These are phyloP conservation scores for Microdochium bolleyi DNA, from an alignment of 2,329 filamentous ascomycete genomes.

Conservation along the genomic window DNA sequence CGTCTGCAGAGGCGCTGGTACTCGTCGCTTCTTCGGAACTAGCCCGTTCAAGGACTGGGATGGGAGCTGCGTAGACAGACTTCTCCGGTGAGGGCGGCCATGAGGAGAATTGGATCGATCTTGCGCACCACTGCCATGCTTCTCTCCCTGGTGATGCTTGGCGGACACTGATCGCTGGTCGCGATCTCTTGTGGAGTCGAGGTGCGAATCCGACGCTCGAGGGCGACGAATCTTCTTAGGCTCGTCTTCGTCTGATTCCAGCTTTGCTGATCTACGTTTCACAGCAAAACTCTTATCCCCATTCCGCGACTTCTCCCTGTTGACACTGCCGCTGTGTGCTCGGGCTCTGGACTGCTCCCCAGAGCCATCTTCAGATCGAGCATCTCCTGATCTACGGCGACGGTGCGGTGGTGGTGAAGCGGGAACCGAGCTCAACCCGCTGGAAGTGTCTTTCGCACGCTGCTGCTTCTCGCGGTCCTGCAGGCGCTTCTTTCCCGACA, in stretches of 20 bases:
- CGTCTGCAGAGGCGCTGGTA: conserved; percentile 53
- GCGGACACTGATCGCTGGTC: conserved; percentile 22
- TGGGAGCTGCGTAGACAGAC: conserved; percentile 55
- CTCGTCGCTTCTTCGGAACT: conserved; percentile 51
- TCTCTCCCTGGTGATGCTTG: conserved; percentile 22
- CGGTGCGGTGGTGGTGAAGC: conserved; percentile 41
- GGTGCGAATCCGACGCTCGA: conserved; percentile 36
- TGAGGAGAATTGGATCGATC: conserved; percentile 54
- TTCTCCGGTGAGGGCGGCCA: conserved; percentile 50
- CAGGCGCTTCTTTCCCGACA: conserved; percentile 44
- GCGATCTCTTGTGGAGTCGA: conserved; percentile 24
- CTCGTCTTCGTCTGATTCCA: conserved; percentile 53
- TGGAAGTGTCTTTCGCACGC: conserved; percentile 43
- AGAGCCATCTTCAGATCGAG: conserved; percentile 46
- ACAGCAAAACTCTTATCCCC: conserved; percentile 37
- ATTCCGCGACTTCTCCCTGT: conserved; percentile 36
- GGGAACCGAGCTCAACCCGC: conserved; percentile 50
- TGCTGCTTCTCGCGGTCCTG: conserved; percentile 31
- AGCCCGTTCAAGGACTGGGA: conserved; percentile 46
- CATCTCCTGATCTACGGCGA: conserved; percentile 29
- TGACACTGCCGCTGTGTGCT: conserved; percentile 34
- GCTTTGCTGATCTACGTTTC: conserved; percentile 46
- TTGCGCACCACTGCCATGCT: conserved; percentile 13
- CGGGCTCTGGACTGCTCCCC: conserved; percentile 35
- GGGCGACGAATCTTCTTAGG: conserved; percentile 45